Evolutionary conservation across 768 basidiomycete genomes (phyloP).

Genomic region (Chiua virens): DNA sequence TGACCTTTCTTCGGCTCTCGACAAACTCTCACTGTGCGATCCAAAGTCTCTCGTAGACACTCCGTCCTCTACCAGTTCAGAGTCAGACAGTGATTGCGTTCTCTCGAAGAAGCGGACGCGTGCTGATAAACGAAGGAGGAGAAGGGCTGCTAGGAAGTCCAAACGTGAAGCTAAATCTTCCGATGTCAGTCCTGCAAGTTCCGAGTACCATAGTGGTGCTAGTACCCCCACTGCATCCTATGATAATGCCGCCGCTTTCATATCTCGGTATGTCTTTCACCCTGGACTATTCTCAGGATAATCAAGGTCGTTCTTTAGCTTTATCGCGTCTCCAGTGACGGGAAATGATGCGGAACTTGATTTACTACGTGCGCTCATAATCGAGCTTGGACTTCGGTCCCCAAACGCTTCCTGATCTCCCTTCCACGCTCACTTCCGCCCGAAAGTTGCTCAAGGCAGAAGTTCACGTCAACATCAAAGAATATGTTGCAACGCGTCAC

Average conservation of each 20-base stretch:
- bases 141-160: not conserved
- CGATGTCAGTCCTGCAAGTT: not conserved
- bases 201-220: slow-evolving; percentile 8
- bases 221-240: slow-evolving; percentile 20
- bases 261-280: slow-evolving; percentile 21
- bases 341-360: slow-evolving; percentile 41
- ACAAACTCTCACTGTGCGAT: slow-evolving; percentile 18
- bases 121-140: not conserved
- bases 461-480: slow-evolving; percentile 70
- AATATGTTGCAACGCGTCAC: slow-evolving; percentile 66
- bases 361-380: slow-evolving; percentile 69
- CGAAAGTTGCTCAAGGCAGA: slow-evolving; percentile 62
- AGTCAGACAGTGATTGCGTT: slow-evolving; percentile 3
- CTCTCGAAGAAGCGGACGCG: not conserved
- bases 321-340: slow-evolving; percentile 20
- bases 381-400: slow-evolving; percentile 67
- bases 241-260: slow-evolving; percentile 27
- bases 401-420: slow-evolving; percentile 47
- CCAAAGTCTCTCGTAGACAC: slow-evolving; percentile 1
- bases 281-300: not conserved
- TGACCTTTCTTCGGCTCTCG: slow-evolving; percentile 11
- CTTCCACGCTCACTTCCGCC: slow-evolving; percentile 63
- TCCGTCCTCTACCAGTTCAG: slow-evolving; percentile 1
- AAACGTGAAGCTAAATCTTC: slow-evolving; percentile 4
- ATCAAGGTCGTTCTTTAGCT: slow-evolving; percentile 12